Evolutionary conservation across 2,329 filamentous ascomycete genomes (phyloP), one percentile per base, ranked within the genome.

Genomic region (Xylaria sp.): DNA sequence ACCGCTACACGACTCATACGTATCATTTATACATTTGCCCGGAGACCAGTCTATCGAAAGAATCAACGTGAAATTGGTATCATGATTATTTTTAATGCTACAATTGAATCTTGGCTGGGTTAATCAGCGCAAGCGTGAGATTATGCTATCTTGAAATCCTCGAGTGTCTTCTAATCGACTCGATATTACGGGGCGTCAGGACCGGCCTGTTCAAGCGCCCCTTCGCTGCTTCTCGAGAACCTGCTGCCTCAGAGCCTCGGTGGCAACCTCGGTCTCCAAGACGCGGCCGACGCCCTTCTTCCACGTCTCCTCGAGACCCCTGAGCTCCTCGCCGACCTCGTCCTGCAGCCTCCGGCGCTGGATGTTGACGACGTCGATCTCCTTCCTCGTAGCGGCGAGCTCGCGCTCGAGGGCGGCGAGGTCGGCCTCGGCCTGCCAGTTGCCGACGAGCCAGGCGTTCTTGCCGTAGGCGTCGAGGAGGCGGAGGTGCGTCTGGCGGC

Each of bases 381-480:
- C 89, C 68, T 87, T 85, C 79, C 90, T 91, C 23, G 87, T 83
- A 48, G 84, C 86, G 15, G 89, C 90, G 59, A 98, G 84, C 76
- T 97, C 94, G 54, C 85, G 84, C 84, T 98, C 95, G 32, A 97
- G 77, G 13, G 80, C 80, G 60, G 86, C 86, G 61, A 97, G 81
- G 51, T 93, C 87, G 52, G 89, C 88, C 81, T 98, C 95, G 23
- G 94, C 81, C 74, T 92, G 89, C 75, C 91, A 89, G 80, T 99
- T 99, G 6, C 89, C 89, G 9, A 97, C 87, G 65, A 99, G 85
- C 95, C 96, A 98, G 10, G 93, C 91, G 80, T 97, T 97, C 82
- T 93, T 93, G 74, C 95, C 96, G 80, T 91, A 91, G 60, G 86
- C 86, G 76, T 96, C 92, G 23, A 97, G 87, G n/a, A 97, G 85